These are phyloP conservation scores for Prunus fruticosa DNA, from an alignment of 306 rosid genomes.

Conservation along the genomic window DNA sequence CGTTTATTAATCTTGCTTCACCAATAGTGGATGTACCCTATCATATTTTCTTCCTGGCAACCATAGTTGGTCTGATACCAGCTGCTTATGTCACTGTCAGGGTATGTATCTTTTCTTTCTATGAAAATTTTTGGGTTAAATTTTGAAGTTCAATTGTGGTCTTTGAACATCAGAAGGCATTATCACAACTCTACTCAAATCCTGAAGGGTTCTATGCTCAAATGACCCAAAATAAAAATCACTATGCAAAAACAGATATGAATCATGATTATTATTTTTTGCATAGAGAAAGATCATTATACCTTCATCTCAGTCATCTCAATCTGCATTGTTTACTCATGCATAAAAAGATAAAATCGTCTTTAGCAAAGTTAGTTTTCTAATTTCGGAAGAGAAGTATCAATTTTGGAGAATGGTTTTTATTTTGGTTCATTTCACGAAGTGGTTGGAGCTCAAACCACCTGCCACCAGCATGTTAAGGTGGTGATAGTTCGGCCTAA, in stretches of 20 bases:
- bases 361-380: neutral
- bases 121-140: neutral
- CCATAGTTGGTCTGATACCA: constrained; percentile 83
- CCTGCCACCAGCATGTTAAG: neutral
- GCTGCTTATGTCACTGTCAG: constrained; percentile 93
- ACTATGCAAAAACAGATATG: neutral
- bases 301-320: neutral
- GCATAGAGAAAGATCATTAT: neutral
- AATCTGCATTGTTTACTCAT: neutral
- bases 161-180: neutral
- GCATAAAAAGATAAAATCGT: neutral
- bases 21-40: constrained; percentile 97
- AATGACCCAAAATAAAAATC: neutral
- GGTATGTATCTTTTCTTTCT: constrained; percentile 38
- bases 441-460: neutral
- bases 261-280: neutral
- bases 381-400: neutral
- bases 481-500: neutral
- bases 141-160: neutral
- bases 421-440: neutral
- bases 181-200: neutral
- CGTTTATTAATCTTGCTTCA: constrained; percentile 90
- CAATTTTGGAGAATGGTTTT: neutral
- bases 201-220: neutral
- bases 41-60: constrained; percentile 74